Base-by-base conservation (phyloP, 306 rosid species). In the Fragaria ananassa region DNA sequence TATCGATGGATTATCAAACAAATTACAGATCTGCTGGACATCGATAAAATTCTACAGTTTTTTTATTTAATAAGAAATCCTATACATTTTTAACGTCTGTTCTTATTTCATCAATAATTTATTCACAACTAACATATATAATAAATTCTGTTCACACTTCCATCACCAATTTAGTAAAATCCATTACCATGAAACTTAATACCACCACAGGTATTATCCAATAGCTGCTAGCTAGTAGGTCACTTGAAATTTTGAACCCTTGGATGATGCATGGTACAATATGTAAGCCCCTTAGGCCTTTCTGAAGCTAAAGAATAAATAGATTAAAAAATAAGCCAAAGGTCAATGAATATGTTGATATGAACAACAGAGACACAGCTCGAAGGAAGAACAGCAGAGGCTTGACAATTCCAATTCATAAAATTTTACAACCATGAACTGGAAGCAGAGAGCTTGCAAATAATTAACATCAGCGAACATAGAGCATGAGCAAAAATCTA, bases 361-460 rank as follows among this genome's bases (percentile, higher is more conserved):
- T 81, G 84, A 71, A 76, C 81, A 76, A 51, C 64, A 19, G 44
- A 35, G 2, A 64, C 46, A 64, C 46, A 64, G 70, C 70, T 37
- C 70, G 21, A 37, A 62, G 25, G 4, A 27, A 35, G 69, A 64
- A 76, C 78, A 81, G 75, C 66, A 53, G 70, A 74, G 75, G 76
- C 79, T 74, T 68, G 75, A 68, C 71, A 68, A 45, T 29, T 49
- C 70, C 75, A 80, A 57, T 67, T 68, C 83, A 74, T 67, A 44
- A 74, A 74, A 42, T 44, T 57, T 54, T 73, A 72, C 78, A 45
- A 25, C 61, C 75, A 54, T 15, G 71, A 74, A 80, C 71, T 58
- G 75, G 57, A 76, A 54, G 60, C 67, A 64, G 77, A 54, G 42
- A 65, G 81, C 81, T 81, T 70, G 80, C 77, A 60, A 62, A 62